Evolutionary conservation across 2,329 filamentous ascomycete species (phyloP), one percentile per base, ranked within the genome.

Genomic region (Diaporthe amygdali): DNA sequence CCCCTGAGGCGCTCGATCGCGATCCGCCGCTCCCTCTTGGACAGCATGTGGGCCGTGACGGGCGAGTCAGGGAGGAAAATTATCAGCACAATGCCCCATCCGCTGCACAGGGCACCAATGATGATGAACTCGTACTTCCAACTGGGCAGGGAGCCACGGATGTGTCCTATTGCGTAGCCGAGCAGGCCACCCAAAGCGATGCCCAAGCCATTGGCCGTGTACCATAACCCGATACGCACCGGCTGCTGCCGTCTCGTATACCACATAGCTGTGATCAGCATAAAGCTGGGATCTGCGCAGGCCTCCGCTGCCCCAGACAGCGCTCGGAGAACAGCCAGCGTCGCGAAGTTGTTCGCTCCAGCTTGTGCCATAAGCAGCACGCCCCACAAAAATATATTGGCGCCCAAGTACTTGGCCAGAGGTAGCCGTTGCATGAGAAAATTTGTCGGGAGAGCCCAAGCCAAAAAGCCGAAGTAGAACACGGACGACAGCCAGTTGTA

Each of bases 361-460:
- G 90, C 85, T 75, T 92, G 89, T 25, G 76, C 74, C 78, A 84
- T 84, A 25, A 84, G 77, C 1, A 85, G 74, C 2, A 76, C 82
- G 0, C 86, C 86, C 87, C 86, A 90, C 78, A 89, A 80, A 77
- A 90, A 88, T 71, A 91, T 90, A 74, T 83, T 84, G 74, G 79
- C 76, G 14, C 80, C 78, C 2, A 84, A 77, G 61, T 83, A 84
- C 61, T 78, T 80, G 6, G 77, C 81, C 2, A 81, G 78, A 12
- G 80, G 78, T 9, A 76, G 74, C 10, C 75, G 74, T 66, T 81
- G 79, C 72, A 81, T 76, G 52, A 81, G 73, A 22, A 78, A 74
- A 69, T 79, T 80, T 32, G 77, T 75, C 1, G 79, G 79, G 20
- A 77, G 75, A 5, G 74, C 74, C 75, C 75, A 78, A 9, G 69